phyloP scores from a whole-genome alignment of 495 filamentous ascomycete species.

The Aspergillus indologenus region DNA sequence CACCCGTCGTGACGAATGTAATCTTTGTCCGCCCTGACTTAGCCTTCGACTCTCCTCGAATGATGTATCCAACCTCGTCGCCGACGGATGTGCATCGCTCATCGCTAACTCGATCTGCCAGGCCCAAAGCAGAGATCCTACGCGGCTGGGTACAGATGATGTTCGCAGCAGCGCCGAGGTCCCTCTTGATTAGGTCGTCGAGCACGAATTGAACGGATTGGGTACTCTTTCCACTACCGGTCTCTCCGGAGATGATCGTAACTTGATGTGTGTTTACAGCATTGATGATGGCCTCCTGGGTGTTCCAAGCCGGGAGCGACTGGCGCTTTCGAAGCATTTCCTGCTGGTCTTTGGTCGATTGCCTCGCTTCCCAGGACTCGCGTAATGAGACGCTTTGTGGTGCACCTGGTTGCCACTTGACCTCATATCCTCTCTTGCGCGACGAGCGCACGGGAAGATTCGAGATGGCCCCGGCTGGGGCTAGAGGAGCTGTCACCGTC shows the following conservation, averaged over 20 bases:
- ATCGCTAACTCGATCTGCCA: slow-evolving; percentile 91
- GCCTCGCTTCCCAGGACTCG: slow-evolving; percentile 53
- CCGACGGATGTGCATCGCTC: slow-evolving; percentile 81
- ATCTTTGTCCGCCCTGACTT: slow-evolving; percentile 72
- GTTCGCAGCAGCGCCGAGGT: slow-evolving; percentile 74
- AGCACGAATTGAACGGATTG: slow-evolving; percentile 95
- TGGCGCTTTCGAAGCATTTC: slow-evolving; percentile 67
- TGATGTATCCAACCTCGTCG: slow-evolving; percentile 90
- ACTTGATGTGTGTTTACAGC: slow-evolving; percentile 75
- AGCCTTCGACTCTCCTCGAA: slow-evolving; percentile 81
- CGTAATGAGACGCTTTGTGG: slow-evolving; percentile 42
- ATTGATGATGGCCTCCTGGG: slow-evolving; percentile 68
- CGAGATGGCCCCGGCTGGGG: slow-evolving; percentile 15
- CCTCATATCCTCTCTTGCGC: slow-evolving; percentile 41
- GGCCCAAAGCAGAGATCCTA: slow-evolving; percentile 87
- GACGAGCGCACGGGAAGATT: slow-evolving; percentile 48
- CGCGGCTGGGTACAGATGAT: slow-evolving; percentile 96
- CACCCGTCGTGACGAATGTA: slow-evolving; percentile 95
- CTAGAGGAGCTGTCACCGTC: slow-evolving; percentile 46
- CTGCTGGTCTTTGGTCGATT: slow-evolving; percentile 57
- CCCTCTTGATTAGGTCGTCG: slow-evolving; percentile 79
- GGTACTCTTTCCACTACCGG: slow-evolving; percentile 94
- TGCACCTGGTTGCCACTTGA: slow-evolving; percentile 37
- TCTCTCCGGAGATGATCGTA: slow-evolving; percentile 94
- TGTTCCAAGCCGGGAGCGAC: slow-evolving; percentile 82